Conservation (phyloP, 768 basidiomycete species). For the Paxillus ammoniavirescens region DNA sequence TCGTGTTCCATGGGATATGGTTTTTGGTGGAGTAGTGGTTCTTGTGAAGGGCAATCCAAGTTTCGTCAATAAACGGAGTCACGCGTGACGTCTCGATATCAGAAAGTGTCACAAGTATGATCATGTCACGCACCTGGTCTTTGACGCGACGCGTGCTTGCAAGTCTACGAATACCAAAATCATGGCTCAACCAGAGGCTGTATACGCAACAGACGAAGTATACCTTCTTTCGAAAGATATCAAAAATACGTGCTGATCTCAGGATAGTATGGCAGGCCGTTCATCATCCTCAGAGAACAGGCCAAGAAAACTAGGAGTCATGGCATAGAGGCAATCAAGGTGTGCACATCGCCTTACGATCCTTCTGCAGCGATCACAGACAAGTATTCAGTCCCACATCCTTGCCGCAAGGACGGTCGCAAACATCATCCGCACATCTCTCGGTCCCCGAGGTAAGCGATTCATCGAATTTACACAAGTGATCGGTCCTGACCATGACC, state of each 20-base stretch:
- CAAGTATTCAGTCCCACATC: conserved; percentile 74
- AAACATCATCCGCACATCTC: conserved; percentile 91
- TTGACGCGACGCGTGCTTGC: conserved; percentile 13
- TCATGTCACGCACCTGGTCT: conserved; percentile 24
- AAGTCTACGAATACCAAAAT: neutral
- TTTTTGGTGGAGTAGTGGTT: conserved; percentile 11
- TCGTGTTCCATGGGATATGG: conserved; percentile 52
- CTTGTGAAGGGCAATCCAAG: conserved; percentile 20
- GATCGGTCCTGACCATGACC: conserved; percentile 9
- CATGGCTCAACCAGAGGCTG: conserved; percentile 55
- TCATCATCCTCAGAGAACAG: conserved; percentile 95
- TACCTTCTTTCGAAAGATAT: neutral
- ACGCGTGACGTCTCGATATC: conserved; percentile 29
- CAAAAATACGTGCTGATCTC: conserved; percentile 4
- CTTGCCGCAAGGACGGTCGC: conserved; percentile 92
- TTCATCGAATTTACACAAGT: neutral
- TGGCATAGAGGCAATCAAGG: conserved; percentile 95
- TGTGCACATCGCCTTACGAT: conserved; percentile 28
- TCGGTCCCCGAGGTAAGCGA: conserved; percentile 84
- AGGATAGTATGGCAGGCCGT: conserved; percentile 86
- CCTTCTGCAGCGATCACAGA: conserved; percentile 1
- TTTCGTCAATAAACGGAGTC: conserved; percentile 17
- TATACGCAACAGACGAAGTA: conserved; percentile 88
- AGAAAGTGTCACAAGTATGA: conserved; percentile 19
- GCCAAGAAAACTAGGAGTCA: conserved; percentile 88